Percentiles rank a stretch among this genome's conserved stretches.
Conservation (phyloP, 306 rosid species). For the Dalbergia cultrata region DNA sequence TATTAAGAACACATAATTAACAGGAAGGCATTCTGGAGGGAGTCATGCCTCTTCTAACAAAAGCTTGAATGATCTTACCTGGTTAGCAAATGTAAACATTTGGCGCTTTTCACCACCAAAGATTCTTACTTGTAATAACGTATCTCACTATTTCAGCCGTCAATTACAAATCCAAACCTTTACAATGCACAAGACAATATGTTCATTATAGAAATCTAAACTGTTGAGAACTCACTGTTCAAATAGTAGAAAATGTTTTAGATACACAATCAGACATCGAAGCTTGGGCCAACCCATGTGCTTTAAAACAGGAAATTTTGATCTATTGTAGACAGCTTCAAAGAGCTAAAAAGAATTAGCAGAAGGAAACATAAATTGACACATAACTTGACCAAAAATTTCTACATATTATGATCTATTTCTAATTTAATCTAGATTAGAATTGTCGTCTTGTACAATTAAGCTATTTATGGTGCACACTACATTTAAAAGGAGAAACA, state of each 20-base stretch:
- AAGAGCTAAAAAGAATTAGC: slow-evolving; percentile 53
- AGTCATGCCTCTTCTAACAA: slow-evolving; percentile 34
- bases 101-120: slow-evolving; percentile 96
- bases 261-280: slow-evolving; percentile 86
- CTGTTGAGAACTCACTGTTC: too few species aligned
- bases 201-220: too few species aligned
- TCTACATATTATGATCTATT: slow-evolving; percentile 21
- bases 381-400: not conserved
- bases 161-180: too few species aligned
- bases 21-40: slow-evolving; percentile 28
- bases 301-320: slow-evolving; percentile 87
- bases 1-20: slow-evolving; percentile 53
- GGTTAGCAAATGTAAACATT: slow-evolving; percentile 81
- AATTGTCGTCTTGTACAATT: slow-evolving; percentile 13
- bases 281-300: slow-evolving; percentile 92
- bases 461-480: slow-evolving; percentile 22
- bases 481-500: too few species aligned
- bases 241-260: too few species aligned
- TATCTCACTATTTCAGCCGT: too few species aligned
- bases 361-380: slow-evolving; percentile 42
- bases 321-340: slow-evolving; percentile 91
- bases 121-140: slow-evolving; percentile 34
- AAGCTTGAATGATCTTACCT: slow-evolving; percentile 59
- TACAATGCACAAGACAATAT: too few species aligned
- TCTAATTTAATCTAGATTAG: slow-evolving; percentile 33